Base-by-base conservation (phyloP, 306 rosid genomes). In the Myrica gale region DNA sequence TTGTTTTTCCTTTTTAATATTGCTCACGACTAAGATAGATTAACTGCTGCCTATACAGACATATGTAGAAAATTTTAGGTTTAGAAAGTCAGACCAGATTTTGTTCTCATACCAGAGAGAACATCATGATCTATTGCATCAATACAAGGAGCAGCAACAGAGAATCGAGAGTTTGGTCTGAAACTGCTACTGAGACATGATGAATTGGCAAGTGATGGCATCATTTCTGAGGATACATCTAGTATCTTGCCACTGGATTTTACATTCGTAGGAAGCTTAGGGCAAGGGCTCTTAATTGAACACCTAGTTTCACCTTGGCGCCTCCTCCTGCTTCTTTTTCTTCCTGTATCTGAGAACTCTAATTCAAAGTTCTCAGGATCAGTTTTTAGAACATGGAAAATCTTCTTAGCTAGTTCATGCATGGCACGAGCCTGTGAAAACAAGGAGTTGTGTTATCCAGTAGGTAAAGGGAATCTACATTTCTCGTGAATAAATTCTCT, bases 401-500 rank as follows among this genome's bases (percentile, higher is more conserved):
- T 66, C 71, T 17, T 21, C 32, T 62, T 48, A 2, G 80, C 84
- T 16, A 77, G 77, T 26, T 23, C 84, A 45, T 51, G 76, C 71
- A 83, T 43, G 10, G 48, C 68, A 10, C 52, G 84, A 60, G 87
- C 87, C 87, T 83, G 83, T 50, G 80, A 68, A 82, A 71, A 73
- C 44, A 55, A 76, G 45, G 20, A 26, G 48, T 23, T 2, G 37
- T n/a, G 16, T 9, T 41, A 62, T 47, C 73, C 26, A 66, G 54
- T 57, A 72, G 52, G 52, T 66, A 56, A 70, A 63, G 48, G 20
- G 73, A 58, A 50, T 26, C 44, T 54, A 66, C 1, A 37, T 50
- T 78, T 66, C 19, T 52, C 10, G 17, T 15, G 23, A 54, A 78
- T 72, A 43, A 55, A 54, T 42, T 73, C n/a, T 12, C 10, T 71